phyloP scores from a whole-genome alignment of 1,284 basidiomycete species.

The Pseudozyma thailandica region DNA sequence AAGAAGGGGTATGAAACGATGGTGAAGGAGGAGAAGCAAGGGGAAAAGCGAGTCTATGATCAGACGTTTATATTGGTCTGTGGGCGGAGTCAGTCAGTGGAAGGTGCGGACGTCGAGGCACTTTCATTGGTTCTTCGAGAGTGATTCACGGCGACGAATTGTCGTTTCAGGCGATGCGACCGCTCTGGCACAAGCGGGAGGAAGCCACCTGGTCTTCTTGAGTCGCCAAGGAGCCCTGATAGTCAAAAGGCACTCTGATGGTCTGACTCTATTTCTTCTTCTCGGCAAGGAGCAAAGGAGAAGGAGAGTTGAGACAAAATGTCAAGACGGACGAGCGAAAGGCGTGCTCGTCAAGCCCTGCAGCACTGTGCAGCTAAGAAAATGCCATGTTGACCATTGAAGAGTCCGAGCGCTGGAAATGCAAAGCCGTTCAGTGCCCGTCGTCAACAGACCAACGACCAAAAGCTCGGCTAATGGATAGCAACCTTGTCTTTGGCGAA shows the following conservation, averaged over 20 bases:
- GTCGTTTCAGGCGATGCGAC: neutral
- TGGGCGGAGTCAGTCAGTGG: conserved; percentile 10
- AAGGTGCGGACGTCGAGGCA: neutral
- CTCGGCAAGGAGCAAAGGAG: no score
- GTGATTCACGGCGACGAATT: neutral
- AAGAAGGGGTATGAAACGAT: neutral
- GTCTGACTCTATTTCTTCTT: no score
- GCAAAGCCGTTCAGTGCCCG: neutral
- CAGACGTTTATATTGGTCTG: conserved; percentile 12
- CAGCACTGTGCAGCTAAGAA: neutral
- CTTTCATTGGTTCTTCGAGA: neutral
- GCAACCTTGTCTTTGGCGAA: conserved; percentile 14
- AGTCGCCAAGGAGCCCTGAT: neutral
- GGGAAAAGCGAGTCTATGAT: neutral
- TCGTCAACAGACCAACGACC: neutral
- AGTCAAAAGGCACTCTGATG: neutral
- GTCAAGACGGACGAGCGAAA: no score
- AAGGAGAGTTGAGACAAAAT: no score
- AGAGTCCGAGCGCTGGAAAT: neutral
- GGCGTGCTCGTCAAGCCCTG: conserved; percentile 6
- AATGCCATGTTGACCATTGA: no score
- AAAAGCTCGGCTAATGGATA: neutral
- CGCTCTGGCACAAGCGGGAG: neutral
- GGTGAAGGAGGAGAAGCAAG: neutral
- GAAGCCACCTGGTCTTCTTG: neutral